These are phyloP conservation scores for Chernovozyma aurita DNA, from an alignment of 1,139 yeast genomes.

Conservation along the genomic window DNA sequence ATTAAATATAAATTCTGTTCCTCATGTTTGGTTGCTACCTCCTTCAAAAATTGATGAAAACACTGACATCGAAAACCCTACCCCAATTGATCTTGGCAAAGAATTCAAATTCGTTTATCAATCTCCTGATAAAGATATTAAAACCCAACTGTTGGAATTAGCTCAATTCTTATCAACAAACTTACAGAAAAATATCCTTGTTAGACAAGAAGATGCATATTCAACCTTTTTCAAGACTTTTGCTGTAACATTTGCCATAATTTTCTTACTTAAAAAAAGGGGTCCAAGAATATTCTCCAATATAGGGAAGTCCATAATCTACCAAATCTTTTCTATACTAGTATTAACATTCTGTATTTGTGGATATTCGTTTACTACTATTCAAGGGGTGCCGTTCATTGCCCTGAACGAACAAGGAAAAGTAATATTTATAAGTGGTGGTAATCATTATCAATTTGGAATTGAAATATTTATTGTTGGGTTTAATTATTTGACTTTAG, in stretches of 20 bases:
- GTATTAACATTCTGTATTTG: constrained; percentile 44
- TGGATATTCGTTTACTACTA: constrained; percentile 62
- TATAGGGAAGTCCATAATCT: constrained; percentile 27
- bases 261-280: constrained; percentile 47
- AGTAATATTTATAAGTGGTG: constrained; percentile 58
- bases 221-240: constrained; percentile 44
- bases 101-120: constrained; percentile 31
- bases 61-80: constrained; percentile 16
- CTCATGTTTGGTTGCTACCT: constrained; percentile 63
- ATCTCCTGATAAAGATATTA: constrained; percentile 22
- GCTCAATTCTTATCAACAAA: constrained; percentile 50
- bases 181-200: constrained; percentile 36
- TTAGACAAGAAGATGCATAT: constrained; percentile 39
- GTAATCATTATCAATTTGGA: constrained; percentile 65
- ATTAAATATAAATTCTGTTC: constrained; percentile 46
- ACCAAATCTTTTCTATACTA: constrained; percentile 34
- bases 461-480: constrained; percentile 54
- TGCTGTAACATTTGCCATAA: constrained; percentile 36
- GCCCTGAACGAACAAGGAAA: constrained; percentile 45
- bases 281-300: constrained; percentile 35
- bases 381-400: constrained; percentile 59
- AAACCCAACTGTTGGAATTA: constrained; percentile 39
- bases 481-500: constrained; percentile 42
- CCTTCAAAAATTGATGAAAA: constrained; percentile 29
- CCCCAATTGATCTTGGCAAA: constrained; percentile 22